Percentiles rank a stretch among this genome's conserved stretches.
Conservation (phyloP, 768 basidiomycete species). For the Cystofilobasidium macerans region DNA sequence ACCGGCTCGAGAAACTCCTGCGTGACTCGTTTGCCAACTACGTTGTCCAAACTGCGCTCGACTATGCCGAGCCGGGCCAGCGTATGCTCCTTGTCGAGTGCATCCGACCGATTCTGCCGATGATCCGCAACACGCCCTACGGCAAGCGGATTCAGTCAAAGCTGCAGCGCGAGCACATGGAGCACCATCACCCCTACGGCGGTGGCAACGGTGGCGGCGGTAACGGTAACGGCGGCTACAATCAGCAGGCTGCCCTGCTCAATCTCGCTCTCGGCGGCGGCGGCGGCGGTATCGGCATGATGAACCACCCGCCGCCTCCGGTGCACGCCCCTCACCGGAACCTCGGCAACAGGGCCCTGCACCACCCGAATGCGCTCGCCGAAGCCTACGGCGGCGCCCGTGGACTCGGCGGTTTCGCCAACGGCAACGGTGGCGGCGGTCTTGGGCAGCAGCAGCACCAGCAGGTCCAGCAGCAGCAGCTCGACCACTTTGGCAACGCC, state of each 20-base stretch:
- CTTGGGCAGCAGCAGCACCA: not conserved
- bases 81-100: conserved; percentile 81
- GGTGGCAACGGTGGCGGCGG: conserved; percentile 30
- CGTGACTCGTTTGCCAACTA: conserved; percentile 96
- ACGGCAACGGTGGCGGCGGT: not conserved
- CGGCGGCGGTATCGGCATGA: conserved; percentile 13
- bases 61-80: conserved; percentile 92
- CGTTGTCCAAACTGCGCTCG: conserved; percentile 89
- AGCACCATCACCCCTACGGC: conserved; percentile 37
- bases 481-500: conserved; percentile 15
- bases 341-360: conserved; percentile 37
- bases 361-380: conserved; percentile 39
- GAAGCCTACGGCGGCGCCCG: conserved; percentile 36
- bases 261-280: conserved; percentile 26
- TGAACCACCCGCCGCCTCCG: conserved; percentile 6
- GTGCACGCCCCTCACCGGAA: conserved; percentile 31
- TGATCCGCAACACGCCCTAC: conserved; percentile 98
- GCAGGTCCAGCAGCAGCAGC: conserved; percentile 2
- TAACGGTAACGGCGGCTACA: conserved; percentile 22
- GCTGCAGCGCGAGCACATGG: conserved; percentile 84
- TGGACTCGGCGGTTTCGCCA: not conserved
- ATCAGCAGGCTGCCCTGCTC: conserved; percentile 27
- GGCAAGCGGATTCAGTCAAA: conserved; percentile 99
- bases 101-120: conserved; percentile 93
- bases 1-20: conserved; percentile 84